Conservation (phyloP, 495 filamentous ascomycete species). For the Aspergillus olivimuriae region DNA sequence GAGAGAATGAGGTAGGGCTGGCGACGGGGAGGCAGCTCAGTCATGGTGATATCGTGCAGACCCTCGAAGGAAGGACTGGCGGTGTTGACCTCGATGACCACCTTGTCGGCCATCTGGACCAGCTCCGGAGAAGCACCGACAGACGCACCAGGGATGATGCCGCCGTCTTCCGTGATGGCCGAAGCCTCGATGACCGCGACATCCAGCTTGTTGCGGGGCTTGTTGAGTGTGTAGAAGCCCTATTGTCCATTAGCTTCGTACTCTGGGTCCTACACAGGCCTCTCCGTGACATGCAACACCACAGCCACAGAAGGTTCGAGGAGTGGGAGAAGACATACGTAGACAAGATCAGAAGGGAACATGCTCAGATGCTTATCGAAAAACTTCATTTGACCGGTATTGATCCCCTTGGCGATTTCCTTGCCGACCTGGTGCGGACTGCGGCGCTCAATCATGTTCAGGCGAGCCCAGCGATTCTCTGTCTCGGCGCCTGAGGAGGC, state of each 20-base stretch:
- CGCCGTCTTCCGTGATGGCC: conserved; percentile 88
- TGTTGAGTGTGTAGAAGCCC: conserved; percentile 77
- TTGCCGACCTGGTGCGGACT: conserved; percentile 89
- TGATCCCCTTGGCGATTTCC: conserved; percentile 85
- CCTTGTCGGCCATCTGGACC: conserved; percentile 84
- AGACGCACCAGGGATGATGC: conserved; percentile 81
- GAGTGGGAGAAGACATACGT: conserved; percentile 43
- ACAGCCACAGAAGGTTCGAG: no score
- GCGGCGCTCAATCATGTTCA: conserved; percentile 86
- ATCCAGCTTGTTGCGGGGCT: conserved; percentile 66
- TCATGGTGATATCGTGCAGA: conserved; percentile 86
- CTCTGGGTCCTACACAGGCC: no score
- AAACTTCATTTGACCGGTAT: conserved; percentile 82
- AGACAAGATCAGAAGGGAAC: conserved; percentile 85
- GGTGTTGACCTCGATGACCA: conserved; percentile 93
- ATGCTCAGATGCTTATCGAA: conserved; percentile 90
- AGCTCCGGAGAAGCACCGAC: conserved; percentile 85
- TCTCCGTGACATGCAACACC: no score
- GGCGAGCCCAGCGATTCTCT: conserved; percentile 78
- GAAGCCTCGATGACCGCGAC: conserved; percentile 82
- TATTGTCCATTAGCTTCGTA: no score
- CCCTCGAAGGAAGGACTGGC: conserved; percentile 79
- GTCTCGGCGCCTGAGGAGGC: conserved; percentile 86
- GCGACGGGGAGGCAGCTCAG: conserved; percentile 68
- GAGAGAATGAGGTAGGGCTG: conserved; percentile 86